These are phyloP conservation scores for Solanum chaucha DNA, from an alignment of 257 asterid genomes.

Conservation along the genomic window DNA sequence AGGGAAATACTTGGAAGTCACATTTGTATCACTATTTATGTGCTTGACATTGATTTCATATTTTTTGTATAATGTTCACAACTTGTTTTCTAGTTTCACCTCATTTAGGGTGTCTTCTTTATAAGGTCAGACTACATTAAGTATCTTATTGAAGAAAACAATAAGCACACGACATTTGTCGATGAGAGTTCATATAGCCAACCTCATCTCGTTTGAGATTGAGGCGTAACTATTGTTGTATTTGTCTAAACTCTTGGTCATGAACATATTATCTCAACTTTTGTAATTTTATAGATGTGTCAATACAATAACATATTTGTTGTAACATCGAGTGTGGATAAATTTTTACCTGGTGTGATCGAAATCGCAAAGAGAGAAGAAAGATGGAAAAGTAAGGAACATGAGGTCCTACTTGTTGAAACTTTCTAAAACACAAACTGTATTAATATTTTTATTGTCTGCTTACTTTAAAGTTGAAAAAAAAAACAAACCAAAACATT, in stretches of 20 bases:
- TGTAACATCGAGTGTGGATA: background rate
- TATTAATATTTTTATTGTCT: background rate
- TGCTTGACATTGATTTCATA: background rate
- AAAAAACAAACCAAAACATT: background rate
- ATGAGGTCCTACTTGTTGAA: background rate
- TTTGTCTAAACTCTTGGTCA: background rate
- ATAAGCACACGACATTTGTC: background rate
- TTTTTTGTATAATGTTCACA: background rate
- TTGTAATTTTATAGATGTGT: background rate
- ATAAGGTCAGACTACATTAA: background rate
- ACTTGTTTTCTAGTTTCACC: background rate
- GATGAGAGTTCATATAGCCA: background rate
- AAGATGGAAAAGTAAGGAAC: background rate
- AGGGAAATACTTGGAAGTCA: constrained; percentile 4
- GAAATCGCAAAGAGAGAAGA: background rate
- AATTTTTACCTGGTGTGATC: background rate
- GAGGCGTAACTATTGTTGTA: background rate
- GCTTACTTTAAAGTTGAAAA: background rate
- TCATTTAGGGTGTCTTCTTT: background rate
- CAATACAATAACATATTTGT: background rate
- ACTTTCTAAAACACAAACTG: background rate
- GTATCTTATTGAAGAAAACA: background rate
- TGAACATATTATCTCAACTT: background rate
- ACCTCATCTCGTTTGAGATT: background rate
- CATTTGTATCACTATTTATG: constrained; percentile 5